Base-by-base conservation (phyloP, 352 stramenopile genomes). In the Phytophthora podocarpi region DNA sequence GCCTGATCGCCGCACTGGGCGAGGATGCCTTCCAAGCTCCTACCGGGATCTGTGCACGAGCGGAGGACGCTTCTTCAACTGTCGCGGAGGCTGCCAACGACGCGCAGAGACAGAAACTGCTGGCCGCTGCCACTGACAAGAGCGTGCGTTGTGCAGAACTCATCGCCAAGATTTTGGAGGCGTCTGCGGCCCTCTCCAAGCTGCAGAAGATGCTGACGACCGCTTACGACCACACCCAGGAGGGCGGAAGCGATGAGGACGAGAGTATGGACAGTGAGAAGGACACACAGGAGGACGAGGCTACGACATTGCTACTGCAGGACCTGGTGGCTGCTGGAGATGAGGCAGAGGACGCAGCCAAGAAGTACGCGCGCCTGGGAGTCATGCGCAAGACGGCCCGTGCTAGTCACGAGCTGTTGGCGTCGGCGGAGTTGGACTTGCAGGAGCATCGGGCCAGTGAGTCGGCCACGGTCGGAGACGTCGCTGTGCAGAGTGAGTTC, bases 61-160 rank as follows among this genome's bases (percentile, higher is more conserved):
- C 68, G 1, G 81, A 90, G 24, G 78, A 84, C 7, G 41, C 72
- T 24, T 69, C 53, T 27, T 66, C 52, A 18, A 62, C 59, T 15
- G 48, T 74, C n/a, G 58, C 70, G 2, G 58, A 61, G 3, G 67
- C 45, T 1, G 49, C 59, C 7, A 57, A 47, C 11, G 52, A 63
- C 15, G 67, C 72, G 40, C 47, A 83, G 46, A 64, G 76, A 21
- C 64, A 69, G 53, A 43, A 76, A 35, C 35, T 89, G 54, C 43
- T 93, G 16, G 58, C 57, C 15, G 46, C 50, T 20, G 78, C 74
- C 4, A 74, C 76, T 0, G 58, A 80, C 16, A 87, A 83, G 56
- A 92, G 82, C 32, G 39, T 94, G 45, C 83, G 76, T 2, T 92
- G 85, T 51, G 87, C 82, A 5, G 75, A 93, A 53, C 72, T 96